Evolutionary conservation across 2,329 filamentous ascomycete genomes (phyloP).

Genomic region (Knufia petricola): DNA sequence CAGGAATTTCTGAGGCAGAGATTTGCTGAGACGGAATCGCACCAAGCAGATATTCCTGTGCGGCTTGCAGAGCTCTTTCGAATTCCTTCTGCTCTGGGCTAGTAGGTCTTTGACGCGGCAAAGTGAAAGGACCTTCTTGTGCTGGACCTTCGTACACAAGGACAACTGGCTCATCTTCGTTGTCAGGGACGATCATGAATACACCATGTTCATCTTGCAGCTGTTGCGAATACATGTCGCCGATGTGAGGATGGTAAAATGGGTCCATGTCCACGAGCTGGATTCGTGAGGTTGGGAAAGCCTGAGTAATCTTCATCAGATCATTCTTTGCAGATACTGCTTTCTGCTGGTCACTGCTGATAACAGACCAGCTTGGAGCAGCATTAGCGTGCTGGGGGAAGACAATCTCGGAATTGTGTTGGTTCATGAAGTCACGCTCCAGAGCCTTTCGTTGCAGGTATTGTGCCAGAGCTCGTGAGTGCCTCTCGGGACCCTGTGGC

Average conservation of each 20-base stretch:
- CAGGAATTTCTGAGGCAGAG: slow-evolving; percentile 18
- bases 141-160: slow-evolving; percentile 42
- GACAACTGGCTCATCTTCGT: slow-evolving; percentile 36
- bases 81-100: slow-evolving; percentile 47
- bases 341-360: slow-evolving; percentile 77
- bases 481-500: slow-evolving; percentile 60
- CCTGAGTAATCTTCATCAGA: slow-evolving; percentile 40
- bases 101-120: slow-evolving; percentile 48
- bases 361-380: slow-evolving; percentile 70
- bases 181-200: slow-evolving; percentile 40
- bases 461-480: slow-evolving; percentile 76
- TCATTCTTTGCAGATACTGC: slow-evolving; percentile 41
- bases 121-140: slow-evolving; percentile 18
- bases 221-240: slow-evolving; percentile 30
- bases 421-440: slow-evolving; percentile 69
- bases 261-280: slow-evolving; percentile 38
- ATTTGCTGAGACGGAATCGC: slow-evolving; percentile 31
- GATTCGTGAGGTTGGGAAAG: slow-evolving; percentile 38
- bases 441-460: slow-evolving; percentile 77
- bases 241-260: slow-evolving; percentile 41
- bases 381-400: slow-evolving; percentile 47
- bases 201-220: slow-evolving; percentile 38
- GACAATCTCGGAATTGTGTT: slow-evolving; percentile 79
- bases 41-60: slow-evolving; percentile 46
- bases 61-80: slow-evolving; percentile 48